A percentile compares a stretch with the other conserved stretches of the same genome.
Evolutionary conservation across 2,329 filamentous ascomycete species (phyloP).

Genomic region (Akanthomyces dipterigenus): DNA sequence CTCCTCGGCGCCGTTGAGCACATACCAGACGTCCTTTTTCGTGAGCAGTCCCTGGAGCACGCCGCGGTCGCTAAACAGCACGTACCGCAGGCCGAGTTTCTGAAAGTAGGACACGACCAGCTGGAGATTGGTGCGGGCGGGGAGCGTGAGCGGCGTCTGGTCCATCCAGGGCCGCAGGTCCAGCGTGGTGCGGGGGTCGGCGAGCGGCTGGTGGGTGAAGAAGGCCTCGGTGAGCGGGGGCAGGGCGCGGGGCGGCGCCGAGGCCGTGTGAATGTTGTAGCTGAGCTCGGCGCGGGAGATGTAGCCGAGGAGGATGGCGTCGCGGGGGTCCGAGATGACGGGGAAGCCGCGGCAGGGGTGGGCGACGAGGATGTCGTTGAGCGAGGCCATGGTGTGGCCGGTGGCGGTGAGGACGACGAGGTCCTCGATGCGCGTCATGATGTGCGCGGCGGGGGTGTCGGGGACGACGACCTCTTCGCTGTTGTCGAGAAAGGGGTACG

Average conservation of each 20-base stretch:
- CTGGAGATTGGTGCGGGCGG: constrained; percentile 67
- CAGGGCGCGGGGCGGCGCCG: constrained; percentile 52
- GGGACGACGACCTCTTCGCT: constrained; percentile 74
- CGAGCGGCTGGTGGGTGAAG: constrained; percentile 77
- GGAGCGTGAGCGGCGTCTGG: constrained; percentile 89
- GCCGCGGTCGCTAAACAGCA: constrained; percentile 79
- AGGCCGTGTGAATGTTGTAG: constrained; percentile 60
- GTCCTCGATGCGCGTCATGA: constrained; percentile 92
- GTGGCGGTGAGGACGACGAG: constrained; percentile 80
- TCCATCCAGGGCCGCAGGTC: constrained; percentile 98
- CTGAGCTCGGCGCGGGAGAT: constrained; percentile 86
- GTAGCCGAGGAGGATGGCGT: constrained; percentile 80
- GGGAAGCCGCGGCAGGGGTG: constrained; percentile 88
- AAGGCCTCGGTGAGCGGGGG: constrained; percentile 69
- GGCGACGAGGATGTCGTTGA: constrained; percentile 62
- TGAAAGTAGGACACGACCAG: constrained; percentile 92
- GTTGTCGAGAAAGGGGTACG: constrained; percentile 92
- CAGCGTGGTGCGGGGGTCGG: constrained; percentile 69
- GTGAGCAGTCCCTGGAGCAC: constrained; percentile 79
- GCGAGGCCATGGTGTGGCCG: constrained; percentile 75
- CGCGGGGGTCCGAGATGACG: constrained; percentile 70
- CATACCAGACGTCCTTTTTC: constrained; percentile 96
- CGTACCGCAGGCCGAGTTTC: constrained; percentile 83
- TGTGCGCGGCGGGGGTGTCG: constrained; percentile 75
- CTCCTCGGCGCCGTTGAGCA: constrained; percentile 72